These are phyloP conservation scores for Ophiostoma perfectum DNA, from an alignment of 2,329 filamentous ascomycete species.

Conservation along the genomic window DNA sequence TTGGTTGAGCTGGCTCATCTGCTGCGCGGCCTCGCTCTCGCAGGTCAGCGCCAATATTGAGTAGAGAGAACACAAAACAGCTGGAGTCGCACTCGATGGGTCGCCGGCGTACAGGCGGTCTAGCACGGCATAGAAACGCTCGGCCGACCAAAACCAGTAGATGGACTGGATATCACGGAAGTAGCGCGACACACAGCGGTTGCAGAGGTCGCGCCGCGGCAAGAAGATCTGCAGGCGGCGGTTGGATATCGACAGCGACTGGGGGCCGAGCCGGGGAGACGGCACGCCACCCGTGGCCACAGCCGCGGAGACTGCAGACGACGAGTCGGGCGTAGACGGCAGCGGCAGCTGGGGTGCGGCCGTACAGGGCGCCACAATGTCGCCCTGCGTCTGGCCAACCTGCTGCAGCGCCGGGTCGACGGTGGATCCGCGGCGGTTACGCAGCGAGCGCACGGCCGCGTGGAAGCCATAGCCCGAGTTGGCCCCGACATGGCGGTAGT, in stretches of 20 bases:
- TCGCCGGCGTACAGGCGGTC: constrained; percentile 30
- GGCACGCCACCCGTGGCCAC: constrained; percentile 13
- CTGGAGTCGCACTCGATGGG: constrained; percentile 27
- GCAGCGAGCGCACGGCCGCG: constrained; percentile 28
- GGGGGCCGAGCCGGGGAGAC: constrained; percentile 1
- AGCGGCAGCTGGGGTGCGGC: constrained; percentile 24
- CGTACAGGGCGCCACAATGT: constrained; percentile 26
- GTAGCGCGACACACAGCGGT: constrained; percentile 30
- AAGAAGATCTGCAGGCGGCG: constrained; percentile 28
- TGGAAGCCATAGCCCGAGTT: constrained; percentile 30
- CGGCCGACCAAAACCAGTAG: constrained; percentile 31
- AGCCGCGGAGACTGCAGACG: background rate
- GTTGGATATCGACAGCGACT: background rate
- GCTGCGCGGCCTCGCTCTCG: constrained; percentile 28
- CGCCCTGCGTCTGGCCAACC: constrained; percentile 1
- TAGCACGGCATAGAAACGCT: constrained; percentile 29
- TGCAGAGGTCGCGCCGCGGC: constrained; percentile 30
- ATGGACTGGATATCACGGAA: constrained; percentile 31
- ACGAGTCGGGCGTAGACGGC: constrained; percentile 24
- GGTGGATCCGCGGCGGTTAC: constrained; percentile 22
- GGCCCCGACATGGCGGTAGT: constrained; percentile 28
- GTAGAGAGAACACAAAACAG: constrained; percentile 30
- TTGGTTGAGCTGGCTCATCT: constrained; percentile 1
- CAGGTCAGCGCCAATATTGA: constrained; percentile 30
- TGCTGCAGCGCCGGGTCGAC: background rate